Base-by-base conservation (phyloP, 208 protist genomes). In the Tritrichomonas foetus region DNA sequence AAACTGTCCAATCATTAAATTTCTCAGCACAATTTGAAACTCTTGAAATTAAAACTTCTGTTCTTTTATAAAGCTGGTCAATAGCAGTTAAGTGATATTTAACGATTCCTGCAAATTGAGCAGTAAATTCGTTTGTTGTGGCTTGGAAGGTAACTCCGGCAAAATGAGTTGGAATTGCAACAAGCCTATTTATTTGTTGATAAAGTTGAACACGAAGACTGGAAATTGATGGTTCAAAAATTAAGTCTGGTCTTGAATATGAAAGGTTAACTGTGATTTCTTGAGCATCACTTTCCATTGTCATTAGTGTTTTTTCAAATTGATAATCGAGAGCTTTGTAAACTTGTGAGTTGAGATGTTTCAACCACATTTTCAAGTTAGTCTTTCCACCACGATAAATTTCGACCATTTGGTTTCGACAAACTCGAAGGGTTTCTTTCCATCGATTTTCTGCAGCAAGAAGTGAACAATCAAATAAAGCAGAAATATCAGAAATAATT, bases 201-300 rank as follows among this genome's bases (percentile, higher is more conserved):
- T 89, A 89, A 27, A 89, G 16, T 57, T 57, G 41, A 30, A 22
- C 22, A 11, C 78, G 0, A 20, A 89, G 20, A 39, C 14, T 39
- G 5, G 11, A 13, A 20, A 89, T 8, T 33, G 78, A 33, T 57
- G 78, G 78, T 0, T 89, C 47, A 57, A 89, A 89, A 20, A 89
- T 30, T 57, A 89, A 39, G 1, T 30, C 16, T 8, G 33, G 74
- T 3, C 33, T 49, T 8, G 33, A 57, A 50, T 89, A 89, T 33
- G 78, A 61, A 30, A 89, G 14, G 11, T 89, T 61, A 11, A 89
- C 47, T 39, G 78, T 89, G 5, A 39, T 89, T 57, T 57, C 47
- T 89, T 89, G 41, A 39, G 57, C 39, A 55, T 89, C 78, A 89
- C 20, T 89, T 89, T 89, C 78, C 78, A 89, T 89, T 36, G 78